Conservation (phyloP, 2,329 filamentous ascomycete species). For the Trichoderma hamatum region DNA sequence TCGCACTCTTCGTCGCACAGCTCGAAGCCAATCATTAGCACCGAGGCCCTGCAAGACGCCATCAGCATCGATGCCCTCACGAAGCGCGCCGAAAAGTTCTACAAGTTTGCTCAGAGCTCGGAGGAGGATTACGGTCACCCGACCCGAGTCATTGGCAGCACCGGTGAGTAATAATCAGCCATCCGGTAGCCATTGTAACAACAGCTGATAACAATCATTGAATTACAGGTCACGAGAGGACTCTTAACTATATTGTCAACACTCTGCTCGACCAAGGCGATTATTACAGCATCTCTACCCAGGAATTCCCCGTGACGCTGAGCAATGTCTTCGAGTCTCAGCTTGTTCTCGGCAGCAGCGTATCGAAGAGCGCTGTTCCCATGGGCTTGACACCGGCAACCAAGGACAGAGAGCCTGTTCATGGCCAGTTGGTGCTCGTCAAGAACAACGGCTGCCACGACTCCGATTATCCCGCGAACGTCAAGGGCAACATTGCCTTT, state of each 20-base stretch:
- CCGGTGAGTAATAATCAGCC: conserved; percentile 47
- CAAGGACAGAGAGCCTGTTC: conserved; percentile 59
- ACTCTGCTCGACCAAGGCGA: conserved; percentile 57
- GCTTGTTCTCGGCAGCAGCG: conserved; percentile 57
- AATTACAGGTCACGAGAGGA: conserved; percentile 61
- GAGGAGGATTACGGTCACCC: conserved; percentile 67
- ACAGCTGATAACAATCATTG: conserved; percentile 1
- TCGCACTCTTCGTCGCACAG: neutral
- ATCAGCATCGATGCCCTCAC: conserved; percentile 62
- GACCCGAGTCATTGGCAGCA: conserved; percentile 70
- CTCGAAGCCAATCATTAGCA: conserved; percentile 51
- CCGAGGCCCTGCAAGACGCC: conserved; percentile 57
- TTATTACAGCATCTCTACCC: conserved; percentile 66
- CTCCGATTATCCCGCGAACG: conserved; percentile 63
- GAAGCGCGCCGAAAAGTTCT: conserved; percentile 62
- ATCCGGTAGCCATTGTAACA: neutral
- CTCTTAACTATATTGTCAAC: conserved; percentile 63
- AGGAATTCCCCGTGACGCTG: conserved; percentile 64
- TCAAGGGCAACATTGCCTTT: conserved; percentile 68
- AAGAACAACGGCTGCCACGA: conserved; percentile 64
- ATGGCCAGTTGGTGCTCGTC: conserved; percentile 63
- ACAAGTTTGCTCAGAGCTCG: conserved; percentile 61
- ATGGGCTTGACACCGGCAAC: conserved; percentile 72
- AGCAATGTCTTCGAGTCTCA: conserved; percentile 63
- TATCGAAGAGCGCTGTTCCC: conserved; percentile 54